Percentiles rank a stretch among this genome's conserved stretches.
phyloP scores from a whole-genome alignment of 306 rosid genomes.

The Castanea sativa region DNA sequence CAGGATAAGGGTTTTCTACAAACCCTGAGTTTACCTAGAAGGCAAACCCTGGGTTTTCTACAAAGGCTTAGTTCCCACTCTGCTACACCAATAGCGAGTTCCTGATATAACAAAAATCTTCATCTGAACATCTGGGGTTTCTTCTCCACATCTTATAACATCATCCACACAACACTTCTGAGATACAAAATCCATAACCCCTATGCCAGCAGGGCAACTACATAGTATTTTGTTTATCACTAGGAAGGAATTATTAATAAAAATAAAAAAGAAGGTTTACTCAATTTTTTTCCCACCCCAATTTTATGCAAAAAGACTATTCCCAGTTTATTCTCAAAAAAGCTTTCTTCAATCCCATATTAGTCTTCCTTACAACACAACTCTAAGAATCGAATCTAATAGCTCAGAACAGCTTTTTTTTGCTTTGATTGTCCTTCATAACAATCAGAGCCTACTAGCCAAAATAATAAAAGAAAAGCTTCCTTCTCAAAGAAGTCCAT shows the following conservation, averaged over 20 bases:
- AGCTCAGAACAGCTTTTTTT: background rate
- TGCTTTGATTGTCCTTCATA: background rate
- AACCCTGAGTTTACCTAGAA: background rate
- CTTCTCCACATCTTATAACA: background rate
- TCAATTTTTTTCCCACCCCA: background rate
- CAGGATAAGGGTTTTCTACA: background rate
- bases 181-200: background rate
- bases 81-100: background rate
- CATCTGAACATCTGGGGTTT: background rate
- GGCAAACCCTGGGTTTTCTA: background rate
- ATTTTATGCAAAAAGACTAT: background rate
- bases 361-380: background rate
- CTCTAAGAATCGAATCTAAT: background rate
- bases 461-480: background rate
- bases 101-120: background rate
- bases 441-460: background rate
- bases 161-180: background rate
- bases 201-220: background rate
- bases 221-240: background rate
- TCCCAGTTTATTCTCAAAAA: background rate
- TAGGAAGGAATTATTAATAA: background rate
- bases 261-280: background rate
- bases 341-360: background rate
- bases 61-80: background rate
- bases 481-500: background rate